Conservation (phyloP, 2,329 filamentous ascomycete species). For the Leptographium galeiforme region DNA sequence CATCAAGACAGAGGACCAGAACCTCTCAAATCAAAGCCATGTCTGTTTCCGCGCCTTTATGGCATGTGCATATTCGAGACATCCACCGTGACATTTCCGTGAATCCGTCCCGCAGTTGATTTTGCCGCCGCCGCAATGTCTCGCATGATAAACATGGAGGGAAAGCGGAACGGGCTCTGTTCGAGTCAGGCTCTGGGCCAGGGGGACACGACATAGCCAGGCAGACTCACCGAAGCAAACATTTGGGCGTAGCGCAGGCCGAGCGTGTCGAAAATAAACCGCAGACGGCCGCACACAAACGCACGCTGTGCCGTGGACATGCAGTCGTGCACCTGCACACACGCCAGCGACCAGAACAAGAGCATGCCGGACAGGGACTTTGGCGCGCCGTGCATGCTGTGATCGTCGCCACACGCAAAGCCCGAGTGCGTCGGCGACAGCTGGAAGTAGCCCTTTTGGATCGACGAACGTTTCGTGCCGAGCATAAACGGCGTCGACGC, state of each 20-base stretch:
- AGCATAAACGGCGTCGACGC: constrained; percentile 47
- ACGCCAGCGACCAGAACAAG: constrained; percentile 43
- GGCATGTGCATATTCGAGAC: too few species aligned
- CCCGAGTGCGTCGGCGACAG: constrained; percentile 14
- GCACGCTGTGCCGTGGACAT: constrained; percentile 43
- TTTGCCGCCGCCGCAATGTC: constrained; percentile 18
- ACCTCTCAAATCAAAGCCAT: too few species aligned
- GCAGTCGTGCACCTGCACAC: constrained; percentile 41
- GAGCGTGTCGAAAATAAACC: constrained; percentile 39
- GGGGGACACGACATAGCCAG: too few species aligned
- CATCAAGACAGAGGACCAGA: too few species aligned
- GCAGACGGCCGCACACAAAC: constrained; percentile 40
- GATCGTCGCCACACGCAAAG: constrained; percentile 33
- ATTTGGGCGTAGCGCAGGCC: constrained; percentile 45
- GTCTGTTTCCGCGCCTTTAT: not conserved
- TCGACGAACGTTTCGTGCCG: constrained; percentile 21
- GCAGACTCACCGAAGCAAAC: constrained; percentile 33
- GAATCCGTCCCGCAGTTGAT: not conserved
- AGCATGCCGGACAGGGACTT: constrained; percentile 47
- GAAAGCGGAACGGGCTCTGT: constrained; percentile 43
- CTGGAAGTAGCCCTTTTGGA: not conserved
- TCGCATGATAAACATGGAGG: constrained; percentile 46
- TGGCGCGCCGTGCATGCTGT: constrained; percentile 23
- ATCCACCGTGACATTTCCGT: too few species aligned
- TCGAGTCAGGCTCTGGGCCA: too few species aligned